These are phyloP conservation scores for Monascus purpureus DNA, from an alignment of 495 filamentous ascomycete genomes.

Conservation along the genomic window DNA sequence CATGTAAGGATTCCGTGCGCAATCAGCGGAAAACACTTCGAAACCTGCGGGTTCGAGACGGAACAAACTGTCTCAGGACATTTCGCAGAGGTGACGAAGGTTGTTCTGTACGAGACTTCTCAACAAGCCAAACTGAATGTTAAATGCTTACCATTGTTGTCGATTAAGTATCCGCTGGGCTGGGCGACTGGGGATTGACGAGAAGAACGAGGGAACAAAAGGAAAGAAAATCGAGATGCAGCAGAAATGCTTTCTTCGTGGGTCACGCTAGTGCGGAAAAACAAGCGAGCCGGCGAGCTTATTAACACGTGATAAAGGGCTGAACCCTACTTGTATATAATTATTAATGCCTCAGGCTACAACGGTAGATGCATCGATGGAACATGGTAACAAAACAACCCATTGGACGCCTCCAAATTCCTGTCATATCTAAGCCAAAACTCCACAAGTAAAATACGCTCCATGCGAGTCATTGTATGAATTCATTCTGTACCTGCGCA, in stretches of 20 bases:
- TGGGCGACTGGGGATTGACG: slow-evolving; percentile 28
- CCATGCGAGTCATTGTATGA: no score
- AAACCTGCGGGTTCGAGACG: no score
- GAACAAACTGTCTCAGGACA: slow-evolving; percentile 23
- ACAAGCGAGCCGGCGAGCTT: slow-evolving; percentile 7
- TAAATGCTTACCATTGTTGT: slow-evolving; percentile 39
- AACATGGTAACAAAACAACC: no score
- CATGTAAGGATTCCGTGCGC: slow-evolving; percentile 18
- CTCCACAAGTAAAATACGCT: not conserved
- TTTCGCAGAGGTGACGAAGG: slow-evolving; percentile 22
- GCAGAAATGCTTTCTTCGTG: slow-evolving; percentile 17
- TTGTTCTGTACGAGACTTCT: slow-evolving; percentile 5
- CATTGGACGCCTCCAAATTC: no score
- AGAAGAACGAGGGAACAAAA: slow-evolving; percentile 8
- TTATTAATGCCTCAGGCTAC: no score
- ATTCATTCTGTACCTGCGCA: no score
- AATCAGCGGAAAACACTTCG: slow-evolving; percentile 30
- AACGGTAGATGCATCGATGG: no score
- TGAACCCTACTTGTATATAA: not conserved
- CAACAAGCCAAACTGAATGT: slow-evolving; percentile 11
- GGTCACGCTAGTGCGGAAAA: slow-evolving; percentile 21
- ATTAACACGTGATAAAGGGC: slow-evolving; percentile 8
- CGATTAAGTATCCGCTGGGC: slow-evolving; percentile 30
- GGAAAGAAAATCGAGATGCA: slow-evolving; percentile 11
- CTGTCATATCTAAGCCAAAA: no score